Conservation (phyloP, 371 early-diverging fungal species). For the Cokeromyces recurvatus region DNA sequence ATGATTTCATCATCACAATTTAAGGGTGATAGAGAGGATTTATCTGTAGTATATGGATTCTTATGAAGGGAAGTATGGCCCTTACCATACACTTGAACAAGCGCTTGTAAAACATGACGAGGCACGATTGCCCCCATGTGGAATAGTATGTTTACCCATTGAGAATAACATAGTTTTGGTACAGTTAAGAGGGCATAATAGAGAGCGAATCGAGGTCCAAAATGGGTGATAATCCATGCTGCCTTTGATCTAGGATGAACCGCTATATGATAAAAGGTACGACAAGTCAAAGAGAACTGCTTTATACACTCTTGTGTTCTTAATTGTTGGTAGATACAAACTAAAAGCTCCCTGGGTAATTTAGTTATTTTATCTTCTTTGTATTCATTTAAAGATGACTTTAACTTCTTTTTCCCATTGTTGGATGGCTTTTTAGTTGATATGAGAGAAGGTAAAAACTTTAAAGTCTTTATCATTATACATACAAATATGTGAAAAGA, state of each 20-base stretch:
- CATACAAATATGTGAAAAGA: too few relatives aligned
- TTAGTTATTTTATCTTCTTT: background rate
- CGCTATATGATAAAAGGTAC: conserved; percentile 3
- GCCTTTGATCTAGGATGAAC: conserved; percentile 10
- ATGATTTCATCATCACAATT: background rate
- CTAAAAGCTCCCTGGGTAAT: conserved; percentile 17
- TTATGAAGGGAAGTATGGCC: too few relatives aligned
- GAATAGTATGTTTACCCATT: conserved; percentile 14
- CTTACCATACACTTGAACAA: conserved; percentile 19
- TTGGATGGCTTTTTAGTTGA: background rate
- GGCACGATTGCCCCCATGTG: conserved; percentile 21
- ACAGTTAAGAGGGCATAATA: conserved; percentile 23
- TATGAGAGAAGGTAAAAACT: too few relatives aligned
- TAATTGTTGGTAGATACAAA: conserved; percentile 20
- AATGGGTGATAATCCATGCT: conserved; percentile 19
- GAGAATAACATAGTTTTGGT: conserved; percentile 16
- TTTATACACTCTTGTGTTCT: conserved; percentile 4
- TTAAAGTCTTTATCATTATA: too few relatives aligned
- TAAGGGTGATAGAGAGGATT: too few relatives aligned
- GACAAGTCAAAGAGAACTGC: conserved; percentile 14
- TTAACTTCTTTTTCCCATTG: too few relatives aligned
- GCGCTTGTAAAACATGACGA: conserved; percentile 14
- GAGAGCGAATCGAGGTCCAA: conserved; percentile 21
- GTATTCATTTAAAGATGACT: background rate
- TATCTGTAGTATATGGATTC: too few relatives aligned